Base-by-base conservation (phyloP, 306 rosid genomes). In the Corylus heterophylla region DNA sequence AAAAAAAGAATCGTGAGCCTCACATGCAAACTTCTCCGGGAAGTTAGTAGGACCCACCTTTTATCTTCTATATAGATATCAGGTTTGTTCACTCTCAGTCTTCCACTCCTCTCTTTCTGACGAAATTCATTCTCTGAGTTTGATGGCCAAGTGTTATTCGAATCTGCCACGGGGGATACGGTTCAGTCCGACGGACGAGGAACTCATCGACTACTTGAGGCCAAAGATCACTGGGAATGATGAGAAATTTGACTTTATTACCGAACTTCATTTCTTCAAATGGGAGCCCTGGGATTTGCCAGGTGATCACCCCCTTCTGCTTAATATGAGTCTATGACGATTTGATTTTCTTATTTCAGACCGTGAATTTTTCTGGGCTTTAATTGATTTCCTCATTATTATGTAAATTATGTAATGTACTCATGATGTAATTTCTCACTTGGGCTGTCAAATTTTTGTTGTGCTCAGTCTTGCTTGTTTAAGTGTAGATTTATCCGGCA, bases 211-310 rank as follows among this genome's bases (percentile, higher is more conserved):
- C 84, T 93, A 90, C 78, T 75, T 96, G 68, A 79, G 97, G 29
- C 83, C 54, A 52, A 96, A 96, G 88, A 91, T 91, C 87, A 88
- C 87, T 62, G 97, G 98, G 0, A 71, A 86, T 31, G 80, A 89
- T 45, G 78, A 79, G 0, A 91, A 87, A n/a, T 93, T 89, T 67
- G 70, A 88, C 83, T 96, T 93, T 69, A 96, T 96, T n/a, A 89
- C 88, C 39, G 99, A 91, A 51, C 81, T 96, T 54, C 96, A 90
- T 85, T 93, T 93, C 73, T 93, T 94, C 84, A 90, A 88, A 84
- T 81, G 84, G 86, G 99, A 96, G 83, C 99, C 99, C 2, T 90
- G 99, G 98, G 97, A 96, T 51, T 77, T 96, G 79, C 99, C 99
- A 22, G 92, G 99, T 96, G 90, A 42, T 42, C 45, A 42, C 45